These are phyloP conservation scores for Hypoxylon sp. DNA, from an alignment of 2,329 filamentous ascomycete genomes.

Conservation along the genomic window DNA sequence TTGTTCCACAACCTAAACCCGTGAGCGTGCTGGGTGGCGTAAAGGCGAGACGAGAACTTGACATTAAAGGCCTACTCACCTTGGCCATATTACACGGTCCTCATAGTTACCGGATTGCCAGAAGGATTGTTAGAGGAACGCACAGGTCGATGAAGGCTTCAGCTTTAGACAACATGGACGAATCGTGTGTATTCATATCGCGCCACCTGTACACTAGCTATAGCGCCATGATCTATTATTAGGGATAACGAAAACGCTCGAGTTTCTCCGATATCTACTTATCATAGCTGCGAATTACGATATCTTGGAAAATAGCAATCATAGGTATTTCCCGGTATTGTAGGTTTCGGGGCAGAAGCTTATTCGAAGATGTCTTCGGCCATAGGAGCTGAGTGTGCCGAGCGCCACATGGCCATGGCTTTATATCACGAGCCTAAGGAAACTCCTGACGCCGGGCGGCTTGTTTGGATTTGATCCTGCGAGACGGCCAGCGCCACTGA, in stretches of 20 bases:
- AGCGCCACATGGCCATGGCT: conserved; percentile 6
- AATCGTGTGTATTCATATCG: conserved; percentile 4
- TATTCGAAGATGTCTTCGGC: background rate
- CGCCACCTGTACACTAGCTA: background rate
- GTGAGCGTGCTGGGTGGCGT: no score
- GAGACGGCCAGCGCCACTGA: background rate
- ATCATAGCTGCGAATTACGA: background rate
- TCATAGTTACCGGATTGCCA: no score
- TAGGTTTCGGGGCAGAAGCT: background rate
- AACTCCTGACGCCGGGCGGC: background rate
- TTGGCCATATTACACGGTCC: no score
- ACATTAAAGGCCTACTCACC: no score
- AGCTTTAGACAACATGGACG: conserved; percentile 12
- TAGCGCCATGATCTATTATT: background rate
- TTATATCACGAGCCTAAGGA: background rate
- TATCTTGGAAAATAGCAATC: no score
- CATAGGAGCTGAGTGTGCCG: conserved; percentile 1
- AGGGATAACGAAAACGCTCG: background rate
- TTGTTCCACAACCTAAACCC: no score
- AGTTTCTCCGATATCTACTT: conserved; percentile 17
- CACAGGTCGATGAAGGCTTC: no score
- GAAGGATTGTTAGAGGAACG: no score
- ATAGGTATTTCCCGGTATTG: background rate
- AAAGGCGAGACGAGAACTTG: no score
- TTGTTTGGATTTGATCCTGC: background rate